phyloP scores from a whole-genome alignment of 345 rosid genomes.

The Eucalyptus sp. region DNA sequence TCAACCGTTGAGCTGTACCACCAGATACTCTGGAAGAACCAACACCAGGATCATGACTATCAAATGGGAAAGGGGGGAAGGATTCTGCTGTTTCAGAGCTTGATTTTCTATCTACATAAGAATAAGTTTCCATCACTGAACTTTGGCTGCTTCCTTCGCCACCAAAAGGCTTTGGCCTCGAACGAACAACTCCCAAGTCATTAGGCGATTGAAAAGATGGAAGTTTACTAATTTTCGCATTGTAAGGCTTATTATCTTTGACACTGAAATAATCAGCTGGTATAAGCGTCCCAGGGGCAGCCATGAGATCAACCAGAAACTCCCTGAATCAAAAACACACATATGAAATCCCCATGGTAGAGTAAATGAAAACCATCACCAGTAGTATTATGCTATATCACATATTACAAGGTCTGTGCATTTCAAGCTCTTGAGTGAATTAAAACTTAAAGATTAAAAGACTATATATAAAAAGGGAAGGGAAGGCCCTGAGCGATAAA shows the following conservation, averaged over 20 bases:
- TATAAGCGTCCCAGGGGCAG: conserved; percentile 97
- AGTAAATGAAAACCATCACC: neutral
- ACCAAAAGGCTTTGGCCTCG: conserved; percentile 30
- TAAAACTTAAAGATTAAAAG: neutral
- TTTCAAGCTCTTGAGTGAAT: neutral
- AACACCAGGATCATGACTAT: conserved; percentile 26
- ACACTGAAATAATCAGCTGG: conserved; percentile 78
- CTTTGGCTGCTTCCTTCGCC: conserved; percentile 71
- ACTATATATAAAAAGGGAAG: neutral
- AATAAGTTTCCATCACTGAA: conserved; percentile 19
- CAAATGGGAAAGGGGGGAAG: conserved; percentile 13
- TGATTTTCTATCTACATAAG: conserved; percentile 17
- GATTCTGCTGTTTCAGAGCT: conserved; percentile 23
- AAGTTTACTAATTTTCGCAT: conserved; percentile 31
- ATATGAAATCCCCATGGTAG: neutral
- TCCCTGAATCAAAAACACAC: conserved; percentile 52
- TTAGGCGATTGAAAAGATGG: conserved; percentile 27
- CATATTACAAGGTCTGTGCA: neutral
- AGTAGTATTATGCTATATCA: neutral
- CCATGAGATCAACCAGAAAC: conserved; percentile 99
- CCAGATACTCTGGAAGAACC: conserved; percentile 42
- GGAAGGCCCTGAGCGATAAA: neutral
- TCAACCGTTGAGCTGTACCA: neutral
- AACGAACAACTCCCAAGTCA: conserved; percentile 20
- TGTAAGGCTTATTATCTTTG: conserved; percentile 41